phyloP scores from a whole-genome alignment of 345 rosid genomes.

The Populus tremula region DNA sequence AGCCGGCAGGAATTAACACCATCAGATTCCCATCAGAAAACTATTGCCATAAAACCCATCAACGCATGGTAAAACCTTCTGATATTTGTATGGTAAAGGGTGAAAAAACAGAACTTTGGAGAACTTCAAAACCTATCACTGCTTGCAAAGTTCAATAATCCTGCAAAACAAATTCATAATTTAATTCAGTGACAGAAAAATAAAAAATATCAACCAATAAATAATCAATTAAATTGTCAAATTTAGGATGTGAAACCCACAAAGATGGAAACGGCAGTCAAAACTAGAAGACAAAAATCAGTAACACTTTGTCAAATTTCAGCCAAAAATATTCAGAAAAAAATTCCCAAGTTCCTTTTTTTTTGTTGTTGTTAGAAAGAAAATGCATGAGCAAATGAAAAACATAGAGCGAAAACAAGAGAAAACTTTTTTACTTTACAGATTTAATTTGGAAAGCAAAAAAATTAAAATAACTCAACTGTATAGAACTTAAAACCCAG shows the following conservation, averaged over 20 bases:
- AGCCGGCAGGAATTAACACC: constrained; percentile 3
- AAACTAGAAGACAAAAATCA: neutral
- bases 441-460: neutral
- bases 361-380: neutral
- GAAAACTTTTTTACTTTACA: neutral
- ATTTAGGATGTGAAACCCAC: neutral
- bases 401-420: neutral
- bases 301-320: neutral
- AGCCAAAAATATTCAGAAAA: neutral
- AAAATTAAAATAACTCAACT: neutral
- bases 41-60: neutral
- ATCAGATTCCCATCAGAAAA: neutral
- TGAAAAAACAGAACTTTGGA: neutral
- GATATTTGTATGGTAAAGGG: neutral
- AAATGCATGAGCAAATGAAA: neutral
- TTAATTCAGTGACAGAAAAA: neutral
- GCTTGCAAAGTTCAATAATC: constrained; percentile 8
- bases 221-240: neutral
- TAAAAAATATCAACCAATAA: neutral
- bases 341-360: neutral
- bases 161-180: constrained; percentile 5
- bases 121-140: neutral
- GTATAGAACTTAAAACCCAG: neutral
- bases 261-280: constrained; percentile 11
- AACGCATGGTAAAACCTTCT: neutral